phyloP scores from a whole-genome alignment of 805 yeast genomes.

The Metschnikowia continentalis region DNA sequence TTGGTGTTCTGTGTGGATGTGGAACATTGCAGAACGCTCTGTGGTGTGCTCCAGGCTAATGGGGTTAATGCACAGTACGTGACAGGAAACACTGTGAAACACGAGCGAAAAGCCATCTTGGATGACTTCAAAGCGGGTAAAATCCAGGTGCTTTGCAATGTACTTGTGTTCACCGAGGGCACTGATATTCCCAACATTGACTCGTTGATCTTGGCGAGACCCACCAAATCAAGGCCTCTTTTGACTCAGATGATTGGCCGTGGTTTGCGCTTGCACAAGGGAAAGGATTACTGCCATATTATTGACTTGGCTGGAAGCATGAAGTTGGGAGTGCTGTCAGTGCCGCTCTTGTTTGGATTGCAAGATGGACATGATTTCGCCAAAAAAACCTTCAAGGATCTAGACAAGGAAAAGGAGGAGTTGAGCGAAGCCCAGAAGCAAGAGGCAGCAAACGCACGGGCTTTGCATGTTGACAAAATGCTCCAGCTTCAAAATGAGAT shows the following conservation, averaged over 20 bases:
- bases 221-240: constrained; percentile 70
- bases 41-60: constrained; percentile 46
- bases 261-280: constrained; percentile 64
- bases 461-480: constrained; percentile 11
- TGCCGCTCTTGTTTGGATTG: constrained; percentile 46
- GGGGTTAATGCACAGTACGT: constrained; percentile 72
- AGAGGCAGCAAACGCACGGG: constrained; percentile 11
- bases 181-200: constrained; percentile 91
- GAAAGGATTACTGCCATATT: constrained; percentile 65
- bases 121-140: constrained; percentile 57
- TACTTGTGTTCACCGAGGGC: constrained; percentile 90
- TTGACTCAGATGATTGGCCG: constrained; percentile 88
- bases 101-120: constrained; percentile 49
- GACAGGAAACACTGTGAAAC: constrained; percentile 57
- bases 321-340: constrained; percentile 49
- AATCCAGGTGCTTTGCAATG: constrained; percentile 75
- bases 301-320: constrained; percentile 71
- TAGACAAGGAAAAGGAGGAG: constrained; percentile 10
- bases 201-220: constrained; percentile 71
- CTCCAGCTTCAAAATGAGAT: constrained; percentile 9
- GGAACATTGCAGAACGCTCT: constrained; percentile 55
- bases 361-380: constrained; percentile 26
- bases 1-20: constrained; percentile 76
- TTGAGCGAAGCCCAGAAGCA: neutral
- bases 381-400: constrained; percentile 14